Percentiles rank a stretch among this genome's conserved stretches.
Evolutionary conservation across 306 rosid species (phyloP).

Genomic region (Quercus aquifolioides): DNA sequence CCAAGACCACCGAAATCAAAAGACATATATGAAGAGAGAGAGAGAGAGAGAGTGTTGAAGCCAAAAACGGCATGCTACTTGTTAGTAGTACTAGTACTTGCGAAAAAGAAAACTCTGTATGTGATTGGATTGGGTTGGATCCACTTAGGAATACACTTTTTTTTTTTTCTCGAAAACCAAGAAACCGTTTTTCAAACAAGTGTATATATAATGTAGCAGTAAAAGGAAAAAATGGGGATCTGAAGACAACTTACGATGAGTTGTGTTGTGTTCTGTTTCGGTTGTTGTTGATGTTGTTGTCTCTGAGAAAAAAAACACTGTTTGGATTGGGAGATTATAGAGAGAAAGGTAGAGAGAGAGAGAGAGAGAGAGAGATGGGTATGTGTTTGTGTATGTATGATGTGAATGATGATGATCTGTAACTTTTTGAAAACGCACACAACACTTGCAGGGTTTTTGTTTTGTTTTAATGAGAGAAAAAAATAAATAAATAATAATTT

Average conservation of each 20-base stretch:
- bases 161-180: conserved; percentile 18
- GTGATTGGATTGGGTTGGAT: conserved; percentile 27
- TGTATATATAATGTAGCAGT: conserved; percentile 11
- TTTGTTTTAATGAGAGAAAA: neutral
- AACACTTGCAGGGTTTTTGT: neutral
- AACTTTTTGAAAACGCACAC: conserved; percentile 34
- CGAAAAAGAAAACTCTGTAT: neutral
- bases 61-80: conserved; percentile 26
- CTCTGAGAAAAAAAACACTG: neutral
- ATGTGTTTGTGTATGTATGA: too few species aligned
- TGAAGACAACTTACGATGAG: neutral
- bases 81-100: neutral
- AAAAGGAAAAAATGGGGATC: neutral
- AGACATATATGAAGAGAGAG: conserved; percentile 19
- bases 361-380: neutral
- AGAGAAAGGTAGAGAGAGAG: too few species aligned
- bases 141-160: conserved; percentile 19
- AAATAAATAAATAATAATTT: conserved; percentile 15
- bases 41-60: conserved; percentile 12
- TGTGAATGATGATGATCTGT: conserved; percentile 18
- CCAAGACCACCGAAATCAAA: conserved; percentile 28
- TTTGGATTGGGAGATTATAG: conserved; percentile 10
- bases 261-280: neutral
- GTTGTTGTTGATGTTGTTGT: too few species aligned
- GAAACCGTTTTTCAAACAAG: neutral